Conservation (phyloP, 1,284 basidiomycete genomes). For the Earliella scabrosa region DNA sequence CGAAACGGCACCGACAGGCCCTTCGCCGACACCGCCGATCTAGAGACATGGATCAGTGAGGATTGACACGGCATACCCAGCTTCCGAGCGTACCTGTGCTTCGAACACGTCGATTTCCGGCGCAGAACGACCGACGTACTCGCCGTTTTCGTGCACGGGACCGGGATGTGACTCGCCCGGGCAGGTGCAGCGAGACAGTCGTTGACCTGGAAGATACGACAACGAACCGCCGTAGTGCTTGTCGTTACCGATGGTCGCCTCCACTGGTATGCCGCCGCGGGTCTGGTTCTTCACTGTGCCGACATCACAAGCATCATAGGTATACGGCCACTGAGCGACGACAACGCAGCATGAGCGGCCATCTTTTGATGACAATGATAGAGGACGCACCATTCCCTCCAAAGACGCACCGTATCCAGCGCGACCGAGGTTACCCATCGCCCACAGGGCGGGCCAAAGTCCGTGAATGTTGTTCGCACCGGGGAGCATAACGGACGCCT, state of each 20-base stretch:
- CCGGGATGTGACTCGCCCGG: conserved; percentile 84
- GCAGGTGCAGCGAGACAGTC: conserved; percentile 83
- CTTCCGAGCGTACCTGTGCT: conserved; percentile 26
- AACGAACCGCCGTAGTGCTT: conserved; percentile 37
- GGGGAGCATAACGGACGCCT: conserved; percentile 78
- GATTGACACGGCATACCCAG: too few relatives aligned
- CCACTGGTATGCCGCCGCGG: conserved; percentile 40
- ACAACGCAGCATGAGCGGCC: background rate
- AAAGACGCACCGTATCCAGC: conserved; percentile 64
- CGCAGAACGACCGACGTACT: conserved; percentile 77
- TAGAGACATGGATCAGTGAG: background rate
- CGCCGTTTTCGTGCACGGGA: conserved; percentile 57
- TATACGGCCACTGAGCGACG: conserved; percentile 52
- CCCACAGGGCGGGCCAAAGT: conserved; percentile 60
- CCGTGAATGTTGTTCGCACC: conserved; percentile 64
- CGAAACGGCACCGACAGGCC: conserved; percentile 41
- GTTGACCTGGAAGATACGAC: conserved; percentile 79
- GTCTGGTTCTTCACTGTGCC: conserved; percentile 62
- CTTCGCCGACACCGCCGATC: background rate
- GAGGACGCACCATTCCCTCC: conserved; percentile 47
- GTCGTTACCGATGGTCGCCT: conserved; percentile 44
- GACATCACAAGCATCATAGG: conserved; percentile 58
- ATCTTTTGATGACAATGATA: background rate
- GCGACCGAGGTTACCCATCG: conserved; percentile 60
- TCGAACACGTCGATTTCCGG: conserved; percentile 90